A percentile compares a stretch with the other conserved stretches of the same genome.
Conservation (phyloP, 163 green algal genomes). For the Chloroidium sp. region DNA sequence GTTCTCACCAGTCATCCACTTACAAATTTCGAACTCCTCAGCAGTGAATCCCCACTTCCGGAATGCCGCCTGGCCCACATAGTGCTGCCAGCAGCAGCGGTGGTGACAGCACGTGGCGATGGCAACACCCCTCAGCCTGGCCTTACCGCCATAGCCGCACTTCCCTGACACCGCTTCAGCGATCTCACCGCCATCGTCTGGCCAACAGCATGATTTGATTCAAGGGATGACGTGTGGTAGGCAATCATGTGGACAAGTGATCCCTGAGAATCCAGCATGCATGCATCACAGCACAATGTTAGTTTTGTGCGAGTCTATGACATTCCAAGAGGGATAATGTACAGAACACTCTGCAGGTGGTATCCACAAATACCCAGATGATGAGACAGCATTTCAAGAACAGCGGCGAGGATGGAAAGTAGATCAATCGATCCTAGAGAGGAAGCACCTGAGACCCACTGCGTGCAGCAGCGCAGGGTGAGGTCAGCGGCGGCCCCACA, state of each 20-base stretch:
- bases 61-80: conserved; percentile 51
- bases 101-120: conserved; percentile 83
- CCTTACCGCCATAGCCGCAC: not conserved
- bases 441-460: not conserved
- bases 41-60: conserved; percentile 35
- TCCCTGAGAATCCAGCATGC: too few species aligned
- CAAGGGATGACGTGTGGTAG: too few species aligned
- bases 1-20: conserved; percentile 44
- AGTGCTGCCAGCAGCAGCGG: conserved; percentile 64
- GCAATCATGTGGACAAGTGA: too few species aligned
- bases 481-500: conserved; percentile 79
- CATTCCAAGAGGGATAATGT: not conserved
- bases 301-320: not conserved
- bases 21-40: conserved; percentile 69
- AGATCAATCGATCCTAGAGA: not conserved
- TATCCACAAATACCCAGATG: not conserved
- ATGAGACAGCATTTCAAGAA: not conserved
- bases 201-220: too few species aligned
- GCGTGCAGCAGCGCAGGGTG: conserved; percentile 41
- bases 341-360: not conserved
- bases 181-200: too few species aligned
- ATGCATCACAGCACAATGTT: not conserved
- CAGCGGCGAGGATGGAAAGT: not conserved
- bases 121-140: conserved; percentile 32
- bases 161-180: too few species aligned